phyloP scores from a whole-genome alignment of 169 alveolate species.

The Eimeria acervulina region DNA sequence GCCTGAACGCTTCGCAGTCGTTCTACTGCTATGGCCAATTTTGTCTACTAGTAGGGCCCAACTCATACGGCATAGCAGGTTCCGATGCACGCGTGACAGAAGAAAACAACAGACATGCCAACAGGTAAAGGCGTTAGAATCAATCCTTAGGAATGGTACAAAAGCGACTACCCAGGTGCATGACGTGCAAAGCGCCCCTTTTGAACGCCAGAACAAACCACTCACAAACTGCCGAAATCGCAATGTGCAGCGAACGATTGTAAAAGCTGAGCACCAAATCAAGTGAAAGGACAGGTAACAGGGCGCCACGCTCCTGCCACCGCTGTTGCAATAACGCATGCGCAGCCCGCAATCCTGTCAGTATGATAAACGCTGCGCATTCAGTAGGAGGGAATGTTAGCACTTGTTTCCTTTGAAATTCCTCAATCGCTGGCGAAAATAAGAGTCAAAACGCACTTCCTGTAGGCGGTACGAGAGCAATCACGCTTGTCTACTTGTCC shows the following conservation, averaged over 20 bases:
- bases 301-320: background rate
- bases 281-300: too few relatives aligned
- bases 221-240: constrained; percentile 7
- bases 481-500: background rate
- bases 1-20: background rate
- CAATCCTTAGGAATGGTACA: background rate
- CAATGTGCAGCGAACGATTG: background rate
- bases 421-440: background rate
- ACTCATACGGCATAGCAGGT: background rate
- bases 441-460: background rate
- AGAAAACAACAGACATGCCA: background rate
- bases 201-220: background rate
- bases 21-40: background rate
- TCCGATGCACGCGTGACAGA: too few relatives aligned
- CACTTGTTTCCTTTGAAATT: background rate
- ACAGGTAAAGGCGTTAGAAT: background rate
- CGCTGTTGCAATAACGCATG: background rate
- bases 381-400: background rate
- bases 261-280: background rate
- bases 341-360: background rate
- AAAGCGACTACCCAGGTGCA: background rate
- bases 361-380: background rate
- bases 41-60: background rate
- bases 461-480: background rate
- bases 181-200: background rate